These are phyloP conservation scores for Kwoniella bestiolae DNA, from an alignment of 768 basidiomycete species.

Conservation along the genomic window DNA sequence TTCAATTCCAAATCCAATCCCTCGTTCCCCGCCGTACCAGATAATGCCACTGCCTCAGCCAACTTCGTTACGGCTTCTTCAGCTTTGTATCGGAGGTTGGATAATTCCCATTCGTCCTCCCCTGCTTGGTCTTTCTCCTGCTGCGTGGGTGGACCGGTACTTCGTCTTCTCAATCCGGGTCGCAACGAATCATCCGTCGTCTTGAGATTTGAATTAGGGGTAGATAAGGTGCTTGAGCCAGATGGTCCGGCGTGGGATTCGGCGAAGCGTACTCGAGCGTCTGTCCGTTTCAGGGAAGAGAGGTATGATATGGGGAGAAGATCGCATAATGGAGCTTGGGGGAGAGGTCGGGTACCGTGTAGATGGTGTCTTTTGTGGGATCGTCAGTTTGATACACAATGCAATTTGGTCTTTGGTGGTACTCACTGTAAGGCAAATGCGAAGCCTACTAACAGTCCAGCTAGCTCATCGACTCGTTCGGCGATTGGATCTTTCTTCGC, in stretches of 20 bases:
- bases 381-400: no score
- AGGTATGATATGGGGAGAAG: slow-evolving; percentile 53
- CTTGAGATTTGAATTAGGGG: neutral
- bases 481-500: slow-evolving; percentile 20
- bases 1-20: slow-evolving; percentile 33
- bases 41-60: slow-evolving; percentile 32
- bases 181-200: slow-evolving; percentile 13
- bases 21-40: slow-evolving; percentile 12
- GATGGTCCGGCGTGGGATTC: slow-evolving; percentile 40
- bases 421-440: slow-evolving; percentile 56
- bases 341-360: slow-evolving; percentile 43
- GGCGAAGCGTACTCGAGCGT: slow-evolving; percentile 53
- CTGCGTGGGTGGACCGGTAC: slow-evolving; percentile 42
- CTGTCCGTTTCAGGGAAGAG: slow-evolving; percentile 51
- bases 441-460: slow-evolving; percentile 49
- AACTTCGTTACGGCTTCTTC: slow-evolving; percentile 43
- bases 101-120: slow-evolving; percentile 45
- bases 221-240: slow-evolving; percentile 4
- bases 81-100: slow-evolving; percentile 32
- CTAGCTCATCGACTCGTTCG: slow-evolving; percentile 46
- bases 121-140: slow-evolving; percentile 24
- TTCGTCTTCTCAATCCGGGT: slow-evolving; percentile 40
- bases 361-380: slow-evolving; percentile 48
- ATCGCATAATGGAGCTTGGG: slow-evolving; percentile 53
- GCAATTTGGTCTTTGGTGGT: no score